A percentile compares a stretch with the other conserved stretches of the same genome.
Conservation (phyloP, 2,329 filamentous ascomycete genomes). For the Pleoardoris graminearum region DNA sequence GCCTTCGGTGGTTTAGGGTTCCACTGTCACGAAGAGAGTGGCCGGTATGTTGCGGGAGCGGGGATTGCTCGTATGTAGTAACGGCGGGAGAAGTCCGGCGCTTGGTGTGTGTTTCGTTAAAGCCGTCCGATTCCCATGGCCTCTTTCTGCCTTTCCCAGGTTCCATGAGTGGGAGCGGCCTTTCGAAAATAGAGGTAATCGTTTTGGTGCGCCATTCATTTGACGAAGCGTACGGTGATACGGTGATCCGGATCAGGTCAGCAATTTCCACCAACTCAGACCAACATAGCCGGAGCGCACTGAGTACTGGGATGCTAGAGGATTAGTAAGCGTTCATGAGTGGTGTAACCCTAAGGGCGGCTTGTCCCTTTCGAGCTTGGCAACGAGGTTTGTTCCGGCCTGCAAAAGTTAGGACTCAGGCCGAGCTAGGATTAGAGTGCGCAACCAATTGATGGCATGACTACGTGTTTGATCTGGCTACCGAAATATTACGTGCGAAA, state of each 20-base stretch:
- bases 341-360: slow-evolving; percentile 20
- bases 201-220: slow-evolving; percentile 32
- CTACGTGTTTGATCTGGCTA: neutral
- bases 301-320: slow-evolving; percentile 18
- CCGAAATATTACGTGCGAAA: neutral
- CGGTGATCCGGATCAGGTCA: slow-evolving; percentile 17
- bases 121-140: slow-evolving; percentile 35
- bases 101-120: slow-evolving; percentile 19
- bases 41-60: slow-evolving; percentile 34
- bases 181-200: slow-evolving; percentile 19
- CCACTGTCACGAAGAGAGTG: slow-evolving; percentile 26
- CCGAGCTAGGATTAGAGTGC: neutral
- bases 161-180: slow-evolving; percentile 34
- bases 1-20: slow-evolving; percentile 21
- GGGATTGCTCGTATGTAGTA: slow-evolving; percentile 22
- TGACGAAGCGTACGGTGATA: slow-evolving; percentile 18
- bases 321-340: slow-evolving; percentile 25
- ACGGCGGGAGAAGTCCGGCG: slow-evolving; percentile 22
- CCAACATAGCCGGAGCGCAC: slow-evolving; percentile 13
- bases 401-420: neutral
- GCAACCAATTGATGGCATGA: neutral
- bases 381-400: slow-evolving; percentile 6
- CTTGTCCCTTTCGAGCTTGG: slow-evolving; percentile 16
- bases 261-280: slow-evolving; percentile 15
- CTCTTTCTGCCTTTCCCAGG: slow-evolving; percentile 34